Evolutionary conservation across 257 asterid genomes (phyloP).

Genomic region (Penstemon eatonii): DNA sequence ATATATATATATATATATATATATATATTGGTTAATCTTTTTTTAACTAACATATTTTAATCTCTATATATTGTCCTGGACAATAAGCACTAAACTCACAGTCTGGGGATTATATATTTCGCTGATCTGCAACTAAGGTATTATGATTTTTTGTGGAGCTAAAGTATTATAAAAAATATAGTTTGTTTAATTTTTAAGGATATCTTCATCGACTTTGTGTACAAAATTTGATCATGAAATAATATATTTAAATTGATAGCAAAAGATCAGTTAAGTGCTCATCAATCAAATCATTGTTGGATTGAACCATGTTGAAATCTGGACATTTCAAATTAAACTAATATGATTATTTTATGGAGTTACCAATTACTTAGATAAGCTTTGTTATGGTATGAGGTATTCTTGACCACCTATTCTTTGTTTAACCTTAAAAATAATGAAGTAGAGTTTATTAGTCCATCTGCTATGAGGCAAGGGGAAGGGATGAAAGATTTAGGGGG

Average conservation of each 20-base stretch:
- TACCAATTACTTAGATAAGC: background rate
- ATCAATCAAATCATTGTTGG: constrained; percentile 40
- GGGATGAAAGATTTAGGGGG: too few relatives aligned
- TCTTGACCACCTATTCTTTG: constrained; percentile 33
- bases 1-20: background rate
- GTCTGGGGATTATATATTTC: constrained; percentile 14
- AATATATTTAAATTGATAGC: constrained; percentile 7
- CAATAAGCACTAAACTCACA: constrained; percentile 2
- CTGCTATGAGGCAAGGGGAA: too few relatives aligned
- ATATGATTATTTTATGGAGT: constrained; percentile 1
- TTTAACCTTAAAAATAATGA: constrained; percentile 19
- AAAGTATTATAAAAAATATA: background rate
- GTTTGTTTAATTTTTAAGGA: background rate
- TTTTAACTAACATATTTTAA: background rate
- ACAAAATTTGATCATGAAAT: constrained; percentile 2
- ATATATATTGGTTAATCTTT: background rate
- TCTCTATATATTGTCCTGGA: background rate
- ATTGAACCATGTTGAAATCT: constrained; percentile 36
- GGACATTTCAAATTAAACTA: constrained; percentile 27
- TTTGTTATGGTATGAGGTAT: background rate
- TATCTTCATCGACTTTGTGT: constrained; percentile 1
- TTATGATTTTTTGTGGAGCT: background rate
- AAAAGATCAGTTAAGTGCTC: constrained; percentile 25
- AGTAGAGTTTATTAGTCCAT: too few relatives aligned
- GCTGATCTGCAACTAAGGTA: constrained; percentile 7